Conservation (phyloP, 2,329 filamentous ascomycete species). For the Colletotrichum filicis region DNA sequence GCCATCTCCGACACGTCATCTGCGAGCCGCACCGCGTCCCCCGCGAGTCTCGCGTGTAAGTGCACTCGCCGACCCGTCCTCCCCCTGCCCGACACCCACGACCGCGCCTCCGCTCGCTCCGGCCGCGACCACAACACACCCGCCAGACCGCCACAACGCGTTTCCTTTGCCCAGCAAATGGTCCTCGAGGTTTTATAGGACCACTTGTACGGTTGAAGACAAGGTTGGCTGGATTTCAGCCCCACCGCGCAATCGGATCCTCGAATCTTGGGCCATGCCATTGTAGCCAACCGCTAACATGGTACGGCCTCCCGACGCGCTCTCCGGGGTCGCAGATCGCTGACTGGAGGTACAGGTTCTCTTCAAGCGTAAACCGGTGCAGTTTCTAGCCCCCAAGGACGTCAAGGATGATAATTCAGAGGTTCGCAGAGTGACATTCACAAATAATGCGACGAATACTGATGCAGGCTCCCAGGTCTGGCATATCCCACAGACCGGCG, state of each 20-base stretch:
- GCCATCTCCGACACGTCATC: slow-evolving; percentile 30
- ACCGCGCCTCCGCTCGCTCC: slow-evolving; percentile 29
- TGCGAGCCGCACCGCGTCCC: slow-evolving; percentile 33
- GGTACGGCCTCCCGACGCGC: slow-evolving; percentile 42
- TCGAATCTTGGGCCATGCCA: slow-evolving; percentile 33
- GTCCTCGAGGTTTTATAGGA: not conserved
- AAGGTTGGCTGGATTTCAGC: slow-evolving; percentile 50
- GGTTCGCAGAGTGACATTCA: slow-evolving; percentile 61
- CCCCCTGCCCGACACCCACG: slow-evolving; percentile 30
- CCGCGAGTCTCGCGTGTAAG: slow-evolving; percentile 35
- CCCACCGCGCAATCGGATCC: slow-evolving; percentile 47
- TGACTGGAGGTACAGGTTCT: slow-evolving; percentile 73
- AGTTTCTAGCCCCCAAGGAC: slow-evolving; percentile 77
- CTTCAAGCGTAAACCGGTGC: slow-evolving; percentile 95
- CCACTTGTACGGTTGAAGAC: slow-evolving; percentile 20
- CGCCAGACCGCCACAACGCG: slow-evolving; percentile 35
- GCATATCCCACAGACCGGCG: slow-evolving; percentile 89
- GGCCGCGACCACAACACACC: slow-evolving; percentile 29
- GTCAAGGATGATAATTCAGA: slow-evolving; percentile 86
- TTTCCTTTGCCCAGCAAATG: slow-evolving; percentile 36
- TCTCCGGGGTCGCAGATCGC: slow-evolving; percentile 14
- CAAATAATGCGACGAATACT: slow-evolving; percentile 33
- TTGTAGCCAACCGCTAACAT: slow-evolving; percentile 42
- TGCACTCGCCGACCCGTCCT: slow-evolving; percentile 27
- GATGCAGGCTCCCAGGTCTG: slow-evolving; percentile 74